phyloP scores from a whole-genome alignment of 139 green algal species.

The Micractinium sp. region DNA sequence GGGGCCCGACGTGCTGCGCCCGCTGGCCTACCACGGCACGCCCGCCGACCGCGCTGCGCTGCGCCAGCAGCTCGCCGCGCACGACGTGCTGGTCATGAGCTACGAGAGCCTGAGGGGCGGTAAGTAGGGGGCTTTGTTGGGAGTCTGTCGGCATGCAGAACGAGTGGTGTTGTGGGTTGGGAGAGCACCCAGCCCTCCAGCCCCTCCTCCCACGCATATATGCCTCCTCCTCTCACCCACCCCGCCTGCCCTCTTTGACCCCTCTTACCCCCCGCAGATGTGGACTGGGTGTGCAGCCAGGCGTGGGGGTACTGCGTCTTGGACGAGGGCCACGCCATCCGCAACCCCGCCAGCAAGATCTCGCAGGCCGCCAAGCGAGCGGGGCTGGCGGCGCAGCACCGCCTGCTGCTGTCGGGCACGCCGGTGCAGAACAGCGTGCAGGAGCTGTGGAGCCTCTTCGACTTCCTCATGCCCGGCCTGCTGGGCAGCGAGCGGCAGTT shows the following conservation, averaged over 20 bases:
- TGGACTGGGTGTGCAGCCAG: conserved; percentile 67
- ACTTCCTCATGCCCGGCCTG: conserved; percentile 97
- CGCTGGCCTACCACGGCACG: conserved; percentile 75
- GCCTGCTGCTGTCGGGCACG: conserved; percentile 91
- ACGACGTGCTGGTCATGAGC: conserved; percentile 84
- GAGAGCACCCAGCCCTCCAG: not conserved
- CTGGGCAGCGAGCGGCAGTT: conserved; percentile 78
- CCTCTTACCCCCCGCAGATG: conserved; percentile 56
- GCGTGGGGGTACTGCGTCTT: conserved; percentile 92
- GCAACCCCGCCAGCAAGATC: conserved; percentile 80
- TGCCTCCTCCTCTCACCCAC: not conserved
- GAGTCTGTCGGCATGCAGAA: no score
- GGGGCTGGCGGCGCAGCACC: conserved; percentile 72
- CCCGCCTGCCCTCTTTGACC: not conserved
- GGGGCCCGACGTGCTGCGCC: conserved; percentile 50
- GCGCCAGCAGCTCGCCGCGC: conserved; percentile 7
- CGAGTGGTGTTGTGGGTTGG: not conserved
- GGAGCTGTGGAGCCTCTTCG: conserved; percentile 98
- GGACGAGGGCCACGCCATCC: conserved; percentile 97
- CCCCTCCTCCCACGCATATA: not conserved
- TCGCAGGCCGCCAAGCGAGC: conserved; percentile 37
- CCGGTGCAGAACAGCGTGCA: conserved; percentile 95
- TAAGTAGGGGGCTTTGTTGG: not conserved
- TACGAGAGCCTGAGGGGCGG: conserved; percentile 86
- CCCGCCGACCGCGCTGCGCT: conserved; percentile 58